Percentiles rank a stretch among this genome's conserved stretches.
Conservation (phyloP, 768 basidiomycete genomes). For the Trametes elegans region DNA sequence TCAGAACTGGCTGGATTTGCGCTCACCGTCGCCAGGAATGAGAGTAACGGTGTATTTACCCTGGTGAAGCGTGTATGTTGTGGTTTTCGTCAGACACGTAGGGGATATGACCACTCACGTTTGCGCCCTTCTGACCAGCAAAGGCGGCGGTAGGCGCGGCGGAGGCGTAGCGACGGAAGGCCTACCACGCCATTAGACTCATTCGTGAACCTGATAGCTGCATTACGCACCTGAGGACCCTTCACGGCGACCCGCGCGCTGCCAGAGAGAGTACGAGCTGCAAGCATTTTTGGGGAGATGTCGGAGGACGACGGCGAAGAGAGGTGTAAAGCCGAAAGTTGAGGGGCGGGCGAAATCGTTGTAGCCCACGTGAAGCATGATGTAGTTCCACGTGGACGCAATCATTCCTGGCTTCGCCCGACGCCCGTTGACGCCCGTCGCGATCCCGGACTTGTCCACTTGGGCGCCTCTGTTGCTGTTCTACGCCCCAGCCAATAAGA, state of each 20-base stretch:
- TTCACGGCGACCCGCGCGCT: conserved; percentile 52
- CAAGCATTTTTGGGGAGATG: conserved; percentile 49
- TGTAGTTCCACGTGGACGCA: conserved; percentile 22
- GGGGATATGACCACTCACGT: conserved; percentile 52
- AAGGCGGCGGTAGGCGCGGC: conserved; percentile 84
- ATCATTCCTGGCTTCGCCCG: conserved; percentile 7
- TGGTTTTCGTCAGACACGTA: background rate
- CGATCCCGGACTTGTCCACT: background rate
- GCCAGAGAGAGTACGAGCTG: conserved; percentile 53
- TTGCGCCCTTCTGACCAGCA: conserved; percentile 83
- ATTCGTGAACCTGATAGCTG: background rate
- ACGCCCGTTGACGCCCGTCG: background rate
- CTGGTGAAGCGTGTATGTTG: conserved; percentile 38
- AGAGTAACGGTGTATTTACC: conserved; percentile 96
- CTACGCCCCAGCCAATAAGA: background rate
- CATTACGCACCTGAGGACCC: conserved; percentile 44
- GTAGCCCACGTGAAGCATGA: conserved; percentile 25
- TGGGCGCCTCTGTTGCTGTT: background rate
- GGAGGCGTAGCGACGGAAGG: conserved; percentile 64
- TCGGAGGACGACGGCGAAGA: conserved; percentile 25
- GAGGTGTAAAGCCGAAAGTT: conserved; percentile 22
- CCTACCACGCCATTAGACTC: conserved; percentile 33
- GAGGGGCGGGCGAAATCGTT: conserved; percentile 20
- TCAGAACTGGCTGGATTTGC: conserved; percentile 1
- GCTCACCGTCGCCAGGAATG: conserved; percentile 92